A percentile compares a stretch with the other conserved stretches of the same genome.
Evolutionary conservation across 108 stramenopile species (phyloP).

Genomic region (Aurantiochytrium sp.): DNA sequence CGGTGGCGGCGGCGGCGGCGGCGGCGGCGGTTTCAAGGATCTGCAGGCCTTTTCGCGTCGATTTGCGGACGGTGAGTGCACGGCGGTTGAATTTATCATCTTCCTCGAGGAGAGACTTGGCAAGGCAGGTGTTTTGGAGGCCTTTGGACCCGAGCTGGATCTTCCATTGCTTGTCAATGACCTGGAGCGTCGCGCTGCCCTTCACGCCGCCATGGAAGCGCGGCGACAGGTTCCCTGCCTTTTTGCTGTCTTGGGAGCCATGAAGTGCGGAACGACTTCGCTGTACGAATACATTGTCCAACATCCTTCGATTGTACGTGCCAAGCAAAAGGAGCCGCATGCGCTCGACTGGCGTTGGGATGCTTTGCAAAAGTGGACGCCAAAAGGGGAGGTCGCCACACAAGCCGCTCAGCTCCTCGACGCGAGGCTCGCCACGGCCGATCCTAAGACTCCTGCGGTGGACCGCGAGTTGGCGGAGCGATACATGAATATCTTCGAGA

Average conservation of each 20-base stretch:
- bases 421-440: neutral
- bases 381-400: neutral
- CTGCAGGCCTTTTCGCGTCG: neutral
- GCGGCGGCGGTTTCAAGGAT: neutral
- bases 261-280: slow-evolving; percentile 89
- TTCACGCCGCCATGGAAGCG: neutral
- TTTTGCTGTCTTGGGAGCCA: slow-evolving; percentile 76
- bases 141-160: neutral
- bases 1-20: neutral
- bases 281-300: slow-evolving; percentile 84
- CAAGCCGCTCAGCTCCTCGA: neutral
- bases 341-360: slow-evolving; percentile 93
- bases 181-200: neutral
- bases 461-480: slow-evolving; percentile 43
- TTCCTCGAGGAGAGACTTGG: neutral
- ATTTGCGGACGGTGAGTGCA: slow-evolving; percentile 15
- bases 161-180: neutral
- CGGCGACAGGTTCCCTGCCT: neutral
- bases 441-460: neutral
- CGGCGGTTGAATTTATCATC: neutral
- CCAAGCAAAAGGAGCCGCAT: slow-evolving; percentile 85
- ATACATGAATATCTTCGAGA: slow-evolving; percentile 64
- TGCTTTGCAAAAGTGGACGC: slow-evolving; percentile 11
- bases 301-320: slow-evolving; percentile 72
- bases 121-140: neutral